Conservation (phyloP, 495 filamentous ascomycete species). For the Penicillium angulare region DNA sequence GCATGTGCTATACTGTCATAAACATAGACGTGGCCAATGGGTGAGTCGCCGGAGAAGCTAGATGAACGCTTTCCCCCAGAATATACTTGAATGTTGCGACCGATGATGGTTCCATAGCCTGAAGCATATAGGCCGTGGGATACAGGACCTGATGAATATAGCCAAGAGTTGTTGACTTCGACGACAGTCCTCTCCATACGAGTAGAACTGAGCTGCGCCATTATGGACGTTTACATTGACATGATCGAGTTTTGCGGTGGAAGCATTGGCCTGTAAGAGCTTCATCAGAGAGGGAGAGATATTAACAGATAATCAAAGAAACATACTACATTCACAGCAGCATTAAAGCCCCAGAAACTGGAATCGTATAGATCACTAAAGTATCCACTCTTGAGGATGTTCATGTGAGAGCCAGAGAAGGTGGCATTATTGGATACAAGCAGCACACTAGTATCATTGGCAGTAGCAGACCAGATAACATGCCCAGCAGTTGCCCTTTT, state of each 20-base stretch:
- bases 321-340: slow-evolving; percentile 17
- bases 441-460: slow-evolving; percentile 20
- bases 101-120: slow-evolving; percentile 18
- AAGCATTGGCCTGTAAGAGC: slow-evolving; percentile 14
- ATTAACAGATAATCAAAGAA: neutral
- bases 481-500: slow-evolving; percentile 8
- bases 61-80: slow-evolving; percentile 19
- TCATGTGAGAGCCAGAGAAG: slow-evolving; percentile 9
- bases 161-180: slow-evolving; percentile 15
- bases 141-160: slow-evolving; percentile 20
- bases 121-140: slow-evolving; percentile 18
- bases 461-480: slow-evolving; percentile 11
- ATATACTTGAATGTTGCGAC: slow-evolving; percentile 8
- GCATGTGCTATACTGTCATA: slow-evolving; percentile 18
- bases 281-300: neutral
- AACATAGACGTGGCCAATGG: slow-evolving; percentile 13
- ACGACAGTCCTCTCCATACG: slow-evolving; percentile 15
- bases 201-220: slow-evolving; percentile 13
- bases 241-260: slow-evolving; percentile 8
- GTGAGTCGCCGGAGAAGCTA: slow-evolving; percentile 18
- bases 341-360: slow-evolving; percentile 22
- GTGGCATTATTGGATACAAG: slow-evolving; percentile 8
- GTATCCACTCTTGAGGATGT: slow-evolving; percentile 17
- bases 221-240: slow-evolving; percentile 16
- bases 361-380: slow-evolving; percentile 13